Conservation (phyloP, 1,139 yeast genomes). For the Lizanozyma gosingica region DNA sequence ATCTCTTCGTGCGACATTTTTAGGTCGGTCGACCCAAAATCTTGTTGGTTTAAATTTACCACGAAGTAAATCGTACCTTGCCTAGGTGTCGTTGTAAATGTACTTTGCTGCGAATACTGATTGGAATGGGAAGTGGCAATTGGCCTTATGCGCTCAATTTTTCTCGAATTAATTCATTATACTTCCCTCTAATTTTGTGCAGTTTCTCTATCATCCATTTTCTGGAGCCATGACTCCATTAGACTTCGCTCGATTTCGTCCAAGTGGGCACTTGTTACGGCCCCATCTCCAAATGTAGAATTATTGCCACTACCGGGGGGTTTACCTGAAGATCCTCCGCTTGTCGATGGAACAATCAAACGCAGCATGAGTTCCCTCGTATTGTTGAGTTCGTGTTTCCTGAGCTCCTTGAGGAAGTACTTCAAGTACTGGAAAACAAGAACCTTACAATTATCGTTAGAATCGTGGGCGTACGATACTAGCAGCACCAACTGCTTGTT, state of each 20-base stretch:
- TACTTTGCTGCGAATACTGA: too few species aligned
- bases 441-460: slow-evolving; percentile 16
- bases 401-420: slow-evolving; percentile 31
- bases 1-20: too few species aligned
- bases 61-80: too few species aligned
- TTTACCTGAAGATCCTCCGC: too few species aligned
- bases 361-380: slow-evolving; percentile 17
- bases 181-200: slow-evolving; percentile 1
- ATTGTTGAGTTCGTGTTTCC: slow-evolving; percentile 13
- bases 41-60: too few species aligned
- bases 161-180: too few species aligned
- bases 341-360: slow-evolving; percentile 31
- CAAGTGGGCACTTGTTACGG: slow-evolving; percentile 13
- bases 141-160: too few species aligned
- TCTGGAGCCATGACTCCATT: slow-evolving; percentile 36
- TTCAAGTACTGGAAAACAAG: slow-evolving; percentile 33
- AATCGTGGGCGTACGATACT: slow-evolving; percentile 16
- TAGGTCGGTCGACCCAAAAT: too few species aligned
- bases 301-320: not conserved
- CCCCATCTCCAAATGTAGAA: not conserved
- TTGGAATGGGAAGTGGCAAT: too few species aligned
- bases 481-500: slow-evolving; percentile 22
- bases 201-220: slow-evolving; percentile 15
- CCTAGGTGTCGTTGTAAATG: too few species aligned
- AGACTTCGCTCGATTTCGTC: slow-evolving; percentile 39